Percentiles rank a stretch among this genome's conserved stretches.
Evolutionary conservation across 2,329 filamentous ascomycete species (phyloP).

Genomic region (Penicillium sp.): DNA sequence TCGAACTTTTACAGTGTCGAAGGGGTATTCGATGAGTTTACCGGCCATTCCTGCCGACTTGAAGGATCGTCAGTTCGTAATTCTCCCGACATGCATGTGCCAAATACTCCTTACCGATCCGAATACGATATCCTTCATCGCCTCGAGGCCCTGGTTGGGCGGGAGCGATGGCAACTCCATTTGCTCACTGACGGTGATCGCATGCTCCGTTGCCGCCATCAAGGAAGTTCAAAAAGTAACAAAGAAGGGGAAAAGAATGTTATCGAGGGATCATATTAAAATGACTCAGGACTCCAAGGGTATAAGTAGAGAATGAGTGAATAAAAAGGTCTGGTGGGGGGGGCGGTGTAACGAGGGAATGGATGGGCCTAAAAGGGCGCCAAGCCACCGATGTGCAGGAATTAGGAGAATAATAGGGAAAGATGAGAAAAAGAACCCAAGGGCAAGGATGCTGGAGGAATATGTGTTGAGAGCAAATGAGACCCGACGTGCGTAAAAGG

Average conservation of each 20-base stretch:
- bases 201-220: slow-evolving; percentile 42
- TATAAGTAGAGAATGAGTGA: neutral
- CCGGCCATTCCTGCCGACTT: slow-evolving; percentile 79
- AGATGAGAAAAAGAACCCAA: neutral
- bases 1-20: slow-evolving; percentile 96
- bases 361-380: slow-evolving; percentile 13
- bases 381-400: slow-evolving; percentile 12
- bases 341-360: slow-evolving; percentile 22
- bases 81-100: neutral
- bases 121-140: slow-evolving; percentile 80
- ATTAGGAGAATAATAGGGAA: slow-evolving; percentile 2
- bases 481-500: slow-evolving; percentile 14
- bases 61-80: slow-evolving; percentile 2
- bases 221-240: slow-evolving; percentile 20
- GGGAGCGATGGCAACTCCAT: slow-evolving; percentile 42
- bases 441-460: neutral
- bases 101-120: slow-evolving; percentile 64
- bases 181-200: slow-evolving; percentile 38
- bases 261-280: slow-evolving; percentile 24
- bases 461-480: neutral
- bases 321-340: slow-evolving; percentile 4
- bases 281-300: slow-evolving; percentile 1
- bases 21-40: slow-evolving; percentile 97
- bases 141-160: slow-evolving; percentile 57
- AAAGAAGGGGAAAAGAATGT: slow-evolving; percentile 8